A percentile compares a stretch with the other conserved stretches of the same genome.
Evolutionary conservation across 805 yeast species (phyloP).

Genomic region (Jamesozyma spencerorum): DNA sequence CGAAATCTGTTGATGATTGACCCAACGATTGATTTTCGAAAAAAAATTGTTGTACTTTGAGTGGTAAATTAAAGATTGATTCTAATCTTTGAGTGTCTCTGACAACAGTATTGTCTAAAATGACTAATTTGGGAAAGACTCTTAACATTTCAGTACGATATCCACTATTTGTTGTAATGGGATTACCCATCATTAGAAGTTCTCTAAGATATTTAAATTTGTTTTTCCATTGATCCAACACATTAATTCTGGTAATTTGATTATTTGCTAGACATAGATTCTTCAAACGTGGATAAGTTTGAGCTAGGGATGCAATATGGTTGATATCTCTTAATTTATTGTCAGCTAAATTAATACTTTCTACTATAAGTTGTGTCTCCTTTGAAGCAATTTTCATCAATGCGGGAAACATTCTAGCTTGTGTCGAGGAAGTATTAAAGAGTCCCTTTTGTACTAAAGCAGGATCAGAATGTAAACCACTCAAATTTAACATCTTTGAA

Average conservation of each 20-base stretch:
- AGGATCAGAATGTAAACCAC: slow-evolving; percentile 56
- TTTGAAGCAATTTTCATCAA: slow-evolving; percentile 70
- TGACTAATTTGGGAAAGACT: slow-evolving; percentile 68
- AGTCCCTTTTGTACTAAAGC: slow-evolving; percentile 52
- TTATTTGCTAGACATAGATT: slow-evolving; percentile 79
- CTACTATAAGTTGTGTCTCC: slow-evolving; percentile 40
- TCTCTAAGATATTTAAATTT: slow-evolving; percentile 70
- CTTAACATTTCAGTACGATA: slow-evolving; percentile 56
- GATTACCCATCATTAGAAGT: slow-evolving; percentile 69
- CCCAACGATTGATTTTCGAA: slow-evolving; percentile 73
- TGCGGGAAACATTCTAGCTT: slow-evolving; percentile 83
- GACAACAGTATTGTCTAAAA: slow-evolving; percentile 69
- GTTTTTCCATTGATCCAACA: slow-evolving; percentile 66
- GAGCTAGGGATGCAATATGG: slow-evolving; percentile 54
- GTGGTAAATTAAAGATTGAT: slow-evolving; percentile 46
- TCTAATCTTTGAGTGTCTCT: slow-evolving; percentile 61
- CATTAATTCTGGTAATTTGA: slow-evolving; percentile 46
- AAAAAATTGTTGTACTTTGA: slow-evolving; percentile 53
- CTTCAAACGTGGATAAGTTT: slow-evolving; percentile 62
- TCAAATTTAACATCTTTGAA: slow-evolving; percentile 58
- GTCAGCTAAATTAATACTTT: slow-evolving; percentile 59
- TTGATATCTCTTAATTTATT: slow-evolving; percentile 57
- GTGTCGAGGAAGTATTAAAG: slow-evolving; percentile 49
- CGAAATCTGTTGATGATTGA: slow-evolving; percentile 62
- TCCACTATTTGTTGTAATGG: slow-evolving; percentile 42